Evolutionary conservation across 1,284 basidiomycete genomes (phyloP), one percentile per base, ranked within the genome.

Genomic region (Cutaneotrichosporon arboriforme): DNA sequence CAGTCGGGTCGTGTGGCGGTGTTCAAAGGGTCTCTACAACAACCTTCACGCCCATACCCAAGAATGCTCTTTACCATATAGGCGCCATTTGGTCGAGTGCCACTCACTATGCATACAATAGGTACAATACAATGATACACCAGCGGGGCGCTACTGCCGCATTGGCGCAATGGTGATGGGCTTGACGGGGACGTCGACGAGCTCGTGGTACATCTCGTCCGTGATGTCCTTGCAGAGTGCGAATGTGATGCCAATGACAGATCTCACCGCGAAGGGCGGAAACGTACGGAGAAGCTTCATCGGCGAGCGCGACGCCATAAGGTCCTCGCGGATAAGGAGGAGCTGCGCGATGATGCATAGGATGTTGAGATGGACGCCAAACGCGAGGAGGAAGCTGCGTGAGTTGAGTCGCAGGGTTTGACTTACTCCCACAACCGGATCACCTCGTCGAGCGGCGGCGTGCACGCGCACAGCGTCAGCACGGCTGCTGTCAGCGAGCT

Each of bases 281-380:
- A 97, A 93, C 7, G 87, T 92, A n/a, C 94, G 84, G 2, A 98
- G 80, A 1, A 97, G 80, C 58, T 88, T 87, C 91, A 97, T 97
- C 0, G 94, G 94, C 91, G 88, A 90, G 2, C 84, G 79, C 4
- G 85, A 87, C 48, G 77, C 79, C 83, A 97, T 88, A 31, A 98
- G 82, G 46, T 91, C 87, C 53, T 90, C 85, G 57, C 90, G 81
- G 74, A 97, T 93, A 20, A 96, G 81, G 3, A 92, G 76, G 1
- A 97, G 77, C 68, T 97, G 94, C 3, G 94, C 92, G 53, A 97
- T 93, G 8, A 97, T 90, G 70, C 92, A 97, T 14, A 97, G 80
- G 10, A 98, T 86, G 68, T 97, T 97, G 22, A 97, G 79, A 68
- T 97, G 94, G 8, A 93, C 88, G 13, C 94, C 94, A 67, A 93